Conservation (phyloP, 1,284 basidiomycete genomes). For the Volvariella volvacea region DNA sequence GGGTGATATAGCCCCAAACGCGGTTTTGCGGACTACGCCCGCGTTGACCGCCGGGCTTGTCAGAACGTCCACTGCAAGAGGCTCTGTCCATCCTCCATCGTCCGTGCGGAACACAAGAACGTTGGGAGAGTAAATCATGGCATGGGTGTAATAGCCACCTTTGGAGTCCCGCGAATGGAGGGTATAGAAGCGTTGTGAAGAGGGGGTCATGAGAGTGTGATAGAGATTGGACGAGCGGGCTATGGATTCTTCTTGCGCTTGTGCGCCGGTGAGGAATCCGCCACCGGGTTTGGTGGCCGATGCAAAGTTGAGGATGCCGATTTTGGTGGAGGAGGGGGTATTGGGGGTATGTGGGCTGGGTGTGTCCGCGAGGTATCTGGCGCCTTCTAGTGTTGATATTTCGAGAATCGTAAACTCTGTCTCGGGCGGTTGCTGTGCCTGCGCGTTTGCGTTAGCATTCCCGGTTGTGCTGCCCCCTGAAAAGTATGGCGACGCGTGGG, state of each 20-base stretch:
- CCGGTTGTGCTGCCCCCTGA: too few species aligned
- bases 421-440: too few species aligned
- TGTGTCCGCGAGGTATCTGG: conserved; percentile 20
- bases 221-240: conserved; percentile 61
- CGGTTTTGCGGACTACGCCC: conserved; percentile 40
- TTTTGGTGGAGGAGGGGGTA: conserved; percentile 15
- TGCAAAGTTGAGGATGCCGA: conserved; percentile 66
- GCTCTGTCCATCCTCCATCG: conserved; percentile 41
- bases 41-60: conserved; percentile 69
- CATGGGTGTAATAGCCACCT: conserved; percentile 55
- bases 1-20: conserved; percentile 17
- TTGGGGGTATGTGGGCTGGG: conserved; percentile 9
- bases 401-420: conserved; percentile 14
- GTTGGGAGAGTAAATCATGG: conserved; percentile 61
- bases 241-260: conserved; percentile 59
- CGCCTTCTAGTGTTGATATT: conserved; percentile 42
- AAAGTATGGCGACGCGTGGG: too few species aligned
- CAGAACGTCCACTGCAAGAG: conserved; percentile 51
- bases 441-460: too few species aligned
- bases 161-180: conserved; percentile 43
- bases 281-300: conserved; percentile 65
- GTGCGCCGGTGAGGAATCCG: conserved; percentile 57
- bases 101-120: conserved; percentile 54
- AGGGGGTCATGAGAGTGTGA: conserved; percentile 42
- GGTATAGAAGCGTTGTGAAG: conserved; percentile 47